phyloP scores from a whole-genome alignment of 257 asterid genomes.

The Ilex aquifolium region DNA sequence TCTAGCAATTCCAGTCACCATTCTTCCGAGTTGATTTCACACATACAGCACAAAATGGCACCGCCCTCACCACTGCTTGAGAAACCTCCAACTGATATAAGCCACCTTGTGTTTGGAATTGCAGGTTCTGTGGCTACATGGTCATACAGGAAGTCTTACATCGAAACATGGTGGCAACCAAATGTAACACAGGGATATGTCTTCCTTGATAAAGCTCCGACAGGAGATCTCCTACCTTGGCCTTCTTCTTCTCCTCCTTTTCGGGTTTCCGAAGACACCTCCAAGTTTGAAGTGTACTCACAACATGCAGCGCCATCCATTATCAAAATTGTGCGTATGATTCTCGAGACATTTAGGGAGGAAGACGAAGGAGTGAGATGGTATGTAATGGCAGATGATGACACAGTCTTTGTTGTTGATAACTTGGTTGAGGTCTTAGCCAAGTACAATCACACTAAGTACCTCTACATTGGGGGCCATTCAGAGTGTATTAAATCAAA shows the following conservation, averaged over 20 bases:
- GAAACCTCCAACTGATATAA: constrained; percentile 18
- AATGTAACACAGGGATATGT: constrained; percentile 33
- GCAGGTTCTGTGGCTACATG: constrained; percentile 42
- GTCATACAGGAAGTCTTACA: constrained; percentile 31
- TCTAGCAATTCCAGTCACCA: no score
- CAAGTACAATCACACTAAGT: constrained; percentile 45
- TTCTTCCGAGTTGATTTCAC: no score
- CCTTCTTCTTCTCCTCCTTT: constrained; percentile 35
- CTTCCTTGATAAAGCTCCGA: constrained; percentile 31
- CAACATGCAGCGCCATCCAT: no score
- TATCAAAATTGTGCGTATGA: no score
- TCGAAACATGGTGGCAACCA: constrained; percentile 52
- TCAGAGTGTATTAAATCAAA: constrained; percentile 56
- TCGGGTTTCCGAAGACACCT: constrained; percentile 31
- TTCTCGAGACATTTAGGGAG: no score
- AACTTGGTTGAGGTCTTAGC: constrained; percentile 46
- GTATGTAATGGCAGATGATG: constrained; percentile 71
- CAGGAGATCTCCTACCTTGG: constrained; percentile 38
- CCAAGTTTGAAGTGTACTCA: neutral
- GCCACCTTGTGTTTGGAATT: constrained; percentile 44
- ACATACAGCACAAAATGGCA: no score
- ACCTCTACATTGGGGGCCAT: constrained; percentile 46
- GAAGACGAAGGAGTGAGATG: neutral
- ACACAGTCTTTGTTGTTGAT: constrained; percentile 53
- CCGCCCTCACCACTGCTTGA: no score